Percentiles rank a stretch among this genome's conserved stretches.
phyloP scores from a whole-genome alignment of 2,329 filamentous ascomycete genomes.

The Aschersonia sp. region DNA sequence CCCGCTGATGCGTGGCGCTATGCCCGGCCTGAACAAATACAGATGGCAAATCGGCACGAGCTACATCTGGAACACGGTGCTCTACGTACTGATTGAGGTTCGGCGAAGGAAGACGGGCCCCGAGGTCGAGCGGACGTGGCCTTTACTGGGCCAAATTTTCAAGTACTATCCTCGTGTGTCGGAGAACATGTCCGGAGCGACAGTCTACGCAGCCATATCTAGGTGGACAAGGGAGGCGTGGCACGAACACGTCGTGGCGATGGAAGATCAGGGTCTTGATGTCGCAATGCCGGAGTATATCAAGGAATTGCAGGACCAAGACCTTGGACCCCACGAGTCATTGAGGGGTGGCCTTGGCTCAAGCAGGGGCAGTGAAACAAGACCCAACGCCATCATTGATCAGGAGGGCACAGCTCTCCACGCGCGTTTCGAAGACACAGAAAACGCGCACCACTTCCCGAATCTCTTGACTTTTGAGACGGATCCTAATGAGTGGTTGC shows the following conservation, averaged over 20 bases:
- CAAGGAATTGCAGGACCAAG: not conserved
- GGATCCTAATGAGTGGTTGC: constrained; percentile 4
- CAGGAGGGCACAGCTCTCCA: too few species aligned
- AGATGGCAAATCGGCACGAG: constrained; percentile 12
- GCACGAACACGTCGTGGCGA: constrained; percentile 2
- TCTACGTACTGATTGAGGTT: constrained; percentile 15
- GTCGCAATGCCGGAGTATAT: constrained; percentile 3
- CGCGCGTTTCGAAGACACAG: not conserved
- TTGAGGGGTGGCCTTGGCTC: too few species aligned
- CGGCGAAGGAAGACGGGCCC: constrained; percentile 11
- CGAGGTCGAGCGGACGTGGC: constrained; percentile 13
- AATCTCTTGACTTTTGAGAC: constrained; percentile 4
- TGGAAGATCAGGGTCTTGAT: not conserved
- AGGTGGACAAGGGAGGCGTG: constrained; percentile 6
- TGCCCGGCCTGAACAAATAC: constrained; percentile 11
- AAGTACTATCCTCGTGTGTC: constrained; percentile 9
- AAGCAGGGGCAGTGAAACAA: too few species aligned
- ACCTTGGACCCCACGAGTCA: too few species aligned
- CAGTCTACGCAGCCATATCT: constrained; percentile 7
- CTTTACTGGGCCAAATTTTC: constrained; percentile 11
- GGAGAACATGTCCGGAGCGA: constrained; percentile 7
- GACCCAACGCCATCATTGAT: too few species aligned
- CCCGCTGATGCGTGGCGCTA: constrained; percentile 7
- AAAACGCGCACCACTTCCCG: not conserved
- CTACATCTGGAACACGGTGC: constrained; percentile 15